These are phyloP conservation scores for Gyromitra esculenta DNA, from an alignment of 2,329 filamentous ascomycete species.

Conservation along the genomic window DNA sequence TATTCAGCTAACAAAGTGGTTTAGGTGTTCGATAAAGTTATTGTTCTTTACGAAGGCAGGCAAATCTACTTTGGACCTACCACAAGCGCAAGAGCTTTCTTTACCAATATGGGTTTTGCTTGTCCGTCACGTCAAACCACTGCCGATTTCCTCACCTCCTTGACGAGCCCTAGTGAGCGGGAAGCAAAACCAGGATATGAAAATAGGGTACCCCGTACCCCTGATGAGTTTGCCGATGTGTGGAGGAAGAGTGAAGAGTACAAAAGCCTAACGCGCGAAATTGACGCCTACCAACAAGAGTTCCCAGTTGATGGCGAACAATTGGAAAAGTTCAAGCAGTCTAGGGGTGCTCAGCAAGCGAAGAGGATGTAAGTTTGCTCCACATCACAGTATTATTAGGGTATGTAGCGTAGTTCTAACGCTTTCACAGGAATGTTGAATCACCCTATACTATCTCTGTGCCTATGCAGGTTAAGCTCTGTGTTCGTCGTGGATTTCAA, in stretches of 20 bases:
- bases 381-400: background rate
- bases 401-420: constrained; percentile 8
- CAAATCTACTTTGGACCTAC: constrained; percentile 78
- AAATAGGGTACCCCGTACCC: constrained; percentile 68
- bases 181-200: constrained; percentile 68
- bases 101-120: constrained; percentile 73
- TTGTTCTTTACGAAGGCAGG: constrained; percentile 78
- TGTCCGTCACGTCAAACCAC: constrained; percentile 74
- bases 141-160: constrained; percentile 76
- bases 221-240: constrained; percentile 69
- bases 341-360: constrained; percentile 53
- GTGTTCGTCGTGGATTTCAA: constrained; percentile 81
- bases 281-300: constrained; percentile 66
- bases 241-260: constrained; percentile 64
- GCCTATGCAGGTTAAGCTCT: constrained; percentile 77
- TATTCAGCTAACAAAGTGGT: constrained; percentile 57
- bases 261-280: constrained; percentile 63
- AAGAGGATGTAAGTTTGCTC: constrained; percentile 43
- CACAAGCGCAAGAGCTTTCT: constrained; percentile 71
- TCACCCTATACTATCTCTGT: constrained; percentile 88
- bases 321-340: constrained; percentile 60
- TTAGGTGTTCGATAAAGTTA: constrained; percentile 75
- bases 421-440: constrained; percentile 56
- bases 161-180: constrained; percentile 71
- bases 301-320: constrained; percentile 59